Evolutionary conservation across 768 basidiomycete genomes (phyloP).

Genomic region (Suillus bovinus): DNA sequence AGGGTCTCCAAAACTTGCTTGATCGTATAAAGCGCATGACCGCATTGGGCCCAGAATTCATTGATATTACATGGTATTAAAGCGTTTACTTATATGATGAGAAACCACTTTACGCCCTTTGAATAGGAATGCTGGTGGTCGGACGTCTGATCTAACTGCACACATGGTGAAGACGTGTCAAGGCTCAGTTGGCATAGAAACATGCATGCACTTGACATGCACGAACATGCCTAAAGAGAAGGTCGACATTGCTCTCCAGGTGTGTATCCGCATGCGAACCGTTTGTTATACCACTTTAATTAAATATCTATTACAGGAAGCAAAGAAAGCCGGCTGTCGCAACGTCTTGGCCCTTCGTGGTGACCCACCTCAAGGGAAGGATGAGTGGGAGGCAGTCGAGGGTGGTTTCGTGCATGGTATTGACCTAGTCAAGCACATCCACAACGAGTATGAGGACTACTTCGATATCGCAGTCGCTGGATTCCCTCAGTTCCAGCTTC

Average conservation of each 20-base stretch:
- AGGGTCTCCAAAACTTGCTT: slow-evolving; percentile 82
- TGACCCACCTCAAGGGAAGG: slow-evolving; percentile 86
- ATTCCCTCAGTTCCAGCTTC: slow-evolving; percentile 80
- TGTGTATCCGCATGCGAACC: slow-evolving; percentile 40
- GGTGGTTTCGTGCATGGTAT: slow-evolving; percentile 89
- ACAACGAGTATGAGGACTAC: slow-evolving; percentile 79
- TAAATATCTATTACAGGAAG: slow-evolving; percentile 58
- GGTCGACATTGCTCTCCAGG: slow-evolving; percentile 86
- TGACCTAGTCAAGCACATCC: slow-evolving; percentile 90
- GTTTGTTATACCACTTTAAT: slow-evolving; percentile 8
- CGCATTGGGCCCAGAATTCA: slow-evolving; percentile 91
- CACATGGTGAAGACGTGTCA: slow-evolving; percentile 96
- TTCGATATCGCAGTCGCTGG: slow-evolving; percentile 95
- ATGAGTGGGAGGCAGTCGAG: slow-evolving; percentile 90
- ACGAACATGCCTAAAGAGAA: slow-evolving; percentile 98
- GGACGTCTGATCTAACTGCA: slow-evolving; percentile 91
- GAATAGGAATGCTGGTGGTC: slow-evolving; percentile 91
- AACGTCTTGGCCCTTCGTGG: slow-evolving; percentile 94
- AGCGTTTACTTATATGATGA: slow-evolving; percentile 17
- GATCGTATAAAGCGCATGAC: slow-evolving; percentile 99
- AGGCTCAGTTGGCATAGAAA: slow-evolving; percentile 89
- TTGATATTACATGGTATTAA: slow-evolving; percentile 96
- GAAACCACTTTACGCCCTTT: slow-evolving; percentile 8
- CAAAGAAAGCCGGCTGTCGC: slow-evolving; percentile 84
- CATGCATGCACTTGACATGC: slow-evolving; percentile 98